phyloP scores from a whole-genome alignment of 75 land plant species.

The Selaginella moellendorffii region DNA sequence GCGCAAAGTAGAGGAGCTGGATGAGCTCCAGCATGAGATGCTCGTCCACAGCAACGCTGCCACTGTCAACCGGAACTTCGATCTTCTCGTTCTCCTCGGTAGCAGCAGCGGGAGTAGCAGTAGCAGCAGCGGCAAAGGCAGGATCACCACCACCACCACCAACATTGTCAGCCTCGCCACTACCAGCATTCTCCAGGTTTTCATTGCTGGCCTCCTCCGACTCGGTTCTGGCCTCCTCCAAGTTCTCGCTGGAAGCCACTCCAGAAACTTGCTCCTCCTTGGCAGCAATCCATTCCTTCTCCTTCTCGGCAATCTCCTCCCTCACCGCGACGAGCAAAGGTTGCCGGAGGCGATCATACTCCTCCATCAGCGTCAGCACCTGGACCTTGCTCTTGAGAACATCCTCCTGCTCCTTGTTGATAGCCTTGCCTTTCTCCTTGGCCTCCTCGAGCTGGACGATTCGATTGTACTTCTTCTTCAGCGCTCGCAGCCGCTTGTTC shows the following conservation, averaged over 20 bases:
- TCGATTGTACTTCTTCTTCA: constrained; percentile 78
- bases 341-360: constrained; percentile 65
- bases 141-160: not conserved
- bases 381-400: constrained; percentile 56
- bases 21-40: constrained; percentile 42
- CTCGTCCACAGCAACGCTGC: not conserved
- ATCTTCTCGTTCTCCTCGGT: not conserved
- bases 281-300: constrained; percentile 27
- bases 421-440: constrained; percentile 52
- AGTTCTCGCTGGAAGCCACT: not conserved
- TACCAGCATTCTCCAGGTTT: not conserved
- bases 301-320: constrained; percentile 53
- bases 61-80: not conserved
- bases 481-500: constrained; percentile 78
- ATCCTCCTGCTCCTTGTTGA: constrained; percentile 95
- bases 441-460: constrained; percentile 85
- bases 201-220: not conserved
- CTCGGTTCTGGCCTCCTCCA: not conserved
- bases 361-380: constrained; percentile 65
- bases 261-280: constrained; percentile 9
- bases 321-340: constrained; percentile 56
- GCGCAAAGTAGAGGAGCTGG: constrained; percentile 58
- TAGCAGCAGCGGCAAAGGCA: not conserved
- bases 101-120: not conserved
- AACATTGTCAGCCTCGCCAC: not conserved